Evolutionary conservation across 2,329 filamentous ascomycete genomes (phyloP).

Genomic region (Alternaria viburni): DNA sequence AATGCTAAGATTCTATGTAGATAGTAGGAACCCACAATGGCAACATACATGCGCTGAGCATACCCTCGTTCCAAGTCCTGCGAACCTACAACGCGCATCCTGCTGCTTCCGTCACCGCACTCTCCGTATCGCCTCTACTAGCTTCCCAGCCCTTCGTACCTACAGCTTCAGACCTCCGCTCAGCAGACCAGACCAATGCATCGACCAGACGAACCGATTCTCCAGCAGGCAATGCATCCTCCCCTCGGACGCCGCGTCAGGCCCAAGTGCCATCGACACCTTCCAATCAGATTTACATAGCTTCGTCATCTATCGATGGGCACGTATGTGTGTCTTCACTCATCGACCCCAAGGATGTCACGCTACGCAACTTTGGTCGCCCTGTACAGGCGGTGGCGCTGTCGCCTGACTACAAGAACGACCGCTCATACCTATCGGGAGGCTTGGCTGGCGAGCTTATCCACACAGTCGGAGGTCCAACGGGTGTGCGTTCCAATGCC

Average conservation of each 20-base stretch:
- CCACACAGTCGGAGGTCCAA: slow-evolving; percentile 79
- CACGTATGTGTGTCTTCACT: slow-evolving; percentile 92
- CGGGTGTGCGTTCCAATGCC: slow-evolving; percentile 80
- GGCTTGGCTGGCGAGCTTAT: slow-evolving; percentile 88
- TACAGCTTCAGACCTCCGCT: slow-evolving; percentile 24
- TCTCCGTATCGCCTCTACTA: slow-evolving; percentile 87
- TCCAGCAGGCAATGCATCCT: slow-evolving; percentile 48
- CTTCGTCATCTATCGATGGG: slow-evolving; percentile 92
- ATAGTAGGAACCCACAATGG: slow-evolving; percentile 95
- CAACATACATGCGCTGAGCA: slow-evolving; percentile 86
- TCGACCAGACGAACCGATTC: slow-evolving; percentile 47
- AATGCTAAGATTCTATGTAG: slow-evolving; percentile 56
- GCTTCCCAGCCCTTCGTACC: slow-evolving; percentile 58
- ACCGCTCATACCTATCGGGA: slow-evolving; percentile 88
- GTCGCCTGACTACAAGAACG: slow-evolving; percentile 93
- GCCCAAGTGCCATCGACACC: slow-evolving; percentile 72
- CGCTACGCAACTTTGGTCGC: slow-evolving; percentile 88
- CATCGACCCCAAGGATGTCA: slow-evolving; percentile 86
- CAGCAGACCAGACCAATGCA: slow-evolving; percentile 44
- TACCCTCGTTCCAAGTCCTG: slow-evolving; percentile 81
- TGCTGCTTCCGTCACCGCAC: slow-evolving; percentile 83
- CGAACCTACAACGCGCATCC: slow-evolving; percentile 87
- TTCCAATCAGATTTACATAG: slow-evolving; percentile 91
- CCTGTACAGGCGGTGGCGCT: slow-evolving; percentile 90
- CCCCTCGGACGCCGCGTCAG: slow-evolving; percentile 62